Evolutionary conservation across 2,329 filamentous ascomycete species (phyloP), one percentile per base, ranked within the genome.

Genomic region (Aspergillus pseudonomiae): DNA sequence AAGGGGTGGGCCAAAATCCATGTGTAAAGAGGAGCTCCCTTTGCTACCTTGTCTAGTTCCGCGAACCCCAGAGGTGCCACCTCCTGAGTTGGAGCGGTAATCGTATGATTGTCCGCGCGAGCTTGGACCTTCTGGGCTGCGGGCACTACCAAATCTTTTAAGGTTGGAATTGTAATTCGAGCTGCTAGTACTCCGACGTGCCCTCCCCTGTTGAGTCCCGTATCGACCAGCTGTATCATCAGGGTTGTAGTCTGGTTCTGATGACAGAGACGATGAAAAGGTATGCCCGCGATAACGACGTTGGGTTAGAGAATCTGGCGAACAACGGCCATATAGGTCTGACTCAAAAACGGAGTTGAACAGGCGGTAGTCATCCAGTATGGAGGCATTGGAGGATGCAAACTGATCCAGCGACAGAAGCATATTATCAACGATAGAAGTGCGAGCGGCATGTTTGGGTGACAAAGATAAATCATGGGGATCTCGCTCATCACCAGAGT

Each of bases 361-460:
- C 28, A 80, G 66, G 26, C 74, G 73, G 60, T 75, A 75, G 57
- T 79, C 77, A 46, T 76, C 75, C 55, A 78, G 64, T 10, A 77
- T 61, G 4, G 75, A 75, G 43, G 77, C 73, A 14, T 73, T 70
- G 3, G 75, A 66, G 41, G 70, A 83, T 46, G 87, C 89, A 74
- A 94, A 88, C 77, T 94, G 91, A 79, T 97, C 94, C 67, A 99
- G 89, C 46, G 94, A 97, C 68, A 95, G 84, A 65, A 98, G 88
- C 90, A 99, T 95, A 78, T 97, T 96, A 78, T 95, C 91, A 64
- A 99, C 93, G 69, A 99, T 89, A 41, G 94, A 97, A 74, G 96
- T 92, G 70, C 94, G 89, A 46, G 91, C 92, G 67, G 92, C 88
- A 75, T 92, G 88, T 65, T 89, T 85, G 56, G 91, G 88, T 57